phyloP scores from a whole-genome alignment of 2,329 filamentous ascomycete genomes.

The Diaporthe eres region DNA sequence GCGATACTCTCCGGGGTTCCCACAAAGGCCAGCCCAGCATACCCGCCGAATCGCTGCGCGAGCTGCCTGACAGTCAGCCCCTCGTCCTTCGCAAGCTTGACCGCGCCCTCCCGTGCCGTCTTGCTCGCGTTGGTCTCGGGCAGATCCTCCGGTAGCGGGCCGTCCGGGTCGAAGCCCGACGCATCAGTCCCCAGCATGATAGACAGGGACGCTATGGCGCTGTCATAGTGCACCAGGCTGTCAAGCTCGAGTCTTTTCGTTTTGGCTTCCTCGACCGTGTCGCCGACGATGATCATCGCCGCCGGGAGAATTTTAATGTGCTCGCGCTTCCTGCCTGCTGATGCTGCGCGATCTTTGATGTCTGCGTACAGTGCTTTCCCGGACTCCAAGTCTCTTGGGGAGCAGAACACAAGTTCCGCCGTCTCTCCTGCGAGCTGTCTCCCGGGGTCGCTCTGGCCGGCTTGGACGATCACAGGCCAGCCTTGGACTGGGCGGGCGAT shows the following conservation, averaged over 20 bases:
- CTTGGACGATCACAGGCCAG: conserved; percentile 69
- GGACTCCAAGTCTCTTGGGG: conserved; percentile 59
- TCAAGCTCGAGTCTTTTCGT: conserved; percentile 64
- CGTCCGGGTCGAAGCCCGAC: conserved; percentile 63
- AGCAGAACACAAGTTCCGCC: conserved; percentile 67
- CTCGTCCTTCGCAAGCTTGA: conserved; percentile 60
- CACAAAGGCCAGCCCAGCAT: conserved; percentile 64
- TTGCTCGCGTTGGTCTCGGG: conserved; percentile 70
- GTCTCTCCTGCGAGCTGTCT: conserved; percentile 66
- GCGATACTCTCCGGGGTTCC: conserved; percentile 64
- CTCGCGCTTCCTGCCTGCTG: conserved; percentile 59
- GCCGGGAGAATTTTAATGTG: conserved; percentile 67
- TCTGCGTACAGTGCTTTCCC: conserved; percentile 65
- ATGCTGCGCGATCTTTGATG: conserved; percentile 62
- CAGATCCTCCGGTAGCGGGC: conserved; percentile 61
- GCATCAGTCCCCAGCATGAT: conserved; percentile 62
- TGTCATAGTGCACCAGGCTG: conserved; percentile 67
- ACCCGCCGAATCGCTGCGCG: conserved; percentile 64
- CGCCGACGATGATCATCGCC: conserved; percentile 64
- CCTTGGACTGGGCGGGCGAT: conserved; percentile 67
- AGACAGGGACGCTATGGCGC: conserved; percentile 66
- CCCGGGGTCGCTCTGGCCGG: conserved; percentile 66
- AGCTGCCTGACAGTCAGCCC: conserved; percentile 65
- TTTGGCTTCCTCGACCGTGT: conserved; percentile 63
- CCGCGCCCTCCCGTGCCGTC: conserved; percentile 58